Conservation (phyloP, 2,329 filamentous ascomycete species). For the Cladosporium cucumerinum region DNA sequence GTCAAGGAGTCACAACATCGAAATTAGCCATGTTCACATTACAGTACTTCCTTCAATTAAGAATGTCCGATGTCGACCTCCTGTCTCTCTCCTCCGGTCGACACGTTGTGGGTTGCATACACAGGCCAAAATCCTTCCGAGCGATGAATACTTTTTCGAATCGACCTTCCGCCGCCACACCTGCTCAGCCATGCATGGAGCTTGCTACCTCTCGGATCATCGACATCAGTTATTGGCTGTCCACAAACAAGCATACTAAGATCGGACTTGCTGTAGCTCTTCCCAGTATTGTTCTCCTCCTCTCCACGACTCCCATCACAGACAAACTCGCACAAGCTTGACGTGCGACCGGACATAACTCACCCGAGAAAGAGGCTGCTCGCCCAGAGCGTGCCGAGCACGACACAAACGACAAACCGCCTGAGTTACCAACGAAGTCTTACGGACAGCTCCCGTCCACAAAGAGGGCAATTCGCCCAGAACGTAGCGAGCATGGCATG, state of each 20-base stretch:
- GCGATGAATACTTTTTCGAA: neutral
- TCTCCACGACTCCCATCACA: neutral
- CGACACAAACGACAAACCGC: neutral
- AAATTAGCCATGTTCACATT: neutral
- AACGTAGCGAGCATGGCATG: neutral
- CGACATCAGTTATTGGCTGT: neutral
- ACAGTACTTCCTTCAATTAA: neutral
- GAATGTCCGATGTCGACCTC: neutral
- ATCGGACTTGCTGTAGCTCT: neutral
- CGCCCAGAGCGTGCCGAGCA: neutral
- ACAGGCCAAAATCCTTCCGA: neutral
- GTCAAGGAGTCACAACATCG: neutral
- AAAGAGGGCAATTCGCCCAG: neutral
- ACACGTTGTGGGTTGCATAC: neutral
- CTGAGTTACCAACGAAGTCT: neutral
- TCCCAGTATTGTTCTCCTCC: neutral
- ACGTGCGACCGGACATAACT: neutral
- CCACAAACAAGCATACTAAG: neutral
- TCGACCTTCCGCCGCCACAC: neutral
- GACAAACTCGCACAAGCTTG: neutral
- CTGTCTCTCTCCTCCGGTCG: neutral
- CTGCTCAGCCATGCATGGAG: neutral
- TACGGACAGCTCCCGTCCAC: neutral
- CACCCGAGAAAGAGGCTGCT: neutral
- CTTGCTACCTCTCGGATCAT: neutral